Percentiles rank a stretch among this genome's conserved stretches.
Evolutionary conservation across 305 asterid species (phyloP).

Genomic region (Withania somnifera): DNA sequence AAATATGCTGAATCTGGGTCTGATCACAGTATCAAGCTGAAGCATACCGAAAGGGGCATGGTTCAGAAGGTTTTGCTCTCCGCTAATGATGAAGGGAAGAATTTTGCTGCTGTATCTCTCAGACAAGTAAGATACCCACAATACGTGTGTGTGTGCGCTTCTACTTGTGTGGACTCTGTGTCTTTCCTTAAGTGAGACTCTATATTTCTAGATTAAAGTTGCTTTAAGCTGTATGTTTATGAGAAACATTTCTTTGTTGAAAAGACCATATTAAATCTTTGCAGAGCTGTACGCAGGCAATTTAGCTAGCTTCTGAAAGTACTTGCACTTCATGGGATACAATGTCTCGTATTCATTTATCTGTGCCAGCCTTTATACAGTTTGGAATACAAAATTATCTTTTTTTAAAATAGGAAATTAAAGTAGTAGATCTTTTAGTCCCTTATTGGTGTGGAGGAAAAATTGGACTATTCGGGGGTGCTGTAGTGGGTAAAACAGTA

Average conservation of each 20-base stretch:
- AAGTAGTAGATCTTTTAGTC: background rate
- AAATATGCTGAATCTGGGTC: constrained; percentile 69
- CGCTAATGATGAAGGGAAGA: constrained; percentile 80
- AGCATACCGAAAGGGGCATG: constrained; percentile 93
- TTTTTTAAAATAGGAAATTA: background rate
- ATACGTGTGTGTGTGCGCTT: background rate
- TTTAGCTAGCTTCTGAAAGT: background rate
- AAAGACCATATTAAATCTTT: background rate
- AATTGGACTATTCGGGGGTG: background rate
- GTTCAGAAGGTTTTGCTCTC: constrained; percentile 85
- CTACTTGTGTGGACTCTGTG: background rate
- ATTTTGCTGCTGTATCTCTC: constrained; percentile 71
- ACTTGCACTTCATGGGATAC: background rate
- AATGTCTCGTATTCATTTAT: background rate
- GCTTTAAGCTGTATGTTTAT: background rate
- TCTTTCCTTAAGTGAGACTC: too few species aligned
- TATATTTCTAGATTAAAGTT: background rate
- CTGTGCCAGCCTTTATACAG: background rate
- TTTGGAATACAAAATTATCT: background rate
- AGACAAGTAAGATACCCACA: constrained; percentile 52
- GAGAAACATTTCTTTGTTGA: background rate
- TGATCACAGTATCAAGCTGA: constrained; percentile 83
- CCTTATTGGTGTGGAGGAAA: background rate
- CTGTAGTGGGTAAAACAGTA: background rate
- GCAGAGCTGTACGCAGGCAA: background rate